Evolutionary conservation across 2,329 filamentous ascomycete genomes (phyloP).

Genomic region (Pyricularia sp.): DNA sequence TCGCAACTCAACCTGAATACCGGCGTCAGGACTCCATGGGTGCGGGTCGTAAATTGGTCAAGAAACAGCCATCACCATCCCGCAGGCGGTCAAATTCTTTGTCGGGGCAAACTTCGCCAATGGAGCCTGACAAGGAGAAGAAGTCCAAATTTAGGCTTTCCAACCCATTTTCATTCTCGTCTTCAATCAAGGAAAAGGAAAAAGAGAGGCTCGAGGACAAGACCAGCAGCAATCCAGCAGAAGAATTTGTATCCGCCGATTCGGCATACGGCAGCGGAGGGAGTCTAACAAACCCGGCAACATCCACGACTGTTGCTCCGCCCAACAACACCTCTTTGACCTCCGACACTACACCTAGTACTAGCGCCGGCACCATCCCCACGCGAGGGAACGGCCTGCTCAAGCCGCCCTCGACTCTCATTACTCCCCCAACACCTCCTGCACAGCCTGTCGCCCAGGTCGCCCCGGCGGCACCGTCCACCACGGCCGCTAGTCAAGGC

Average conservation of each 20-base stretch:
- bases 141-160: conserved; percentile 1
- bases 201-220: neutral
- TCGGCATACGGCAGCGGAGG: conserved; percentile 1
- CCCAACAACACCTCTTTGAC: neutral
- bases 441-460: neutral
- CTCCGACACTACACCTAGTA: neutral
- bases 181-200: neutral
- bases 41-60: neutral
- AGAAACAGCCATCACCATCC: neutral
- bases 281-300: neutral
- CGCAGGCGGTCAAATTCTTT: neutral
- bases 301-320: neutral
- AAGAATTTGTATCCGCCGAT: neutral
- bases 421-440: conserved; percentile 1
- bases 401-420: neutral
- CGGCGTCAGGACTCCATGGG: neutral
- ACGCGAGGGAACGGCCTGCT: neutral
- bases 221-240: neutral
- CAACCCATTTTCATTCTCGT: conserved; percentile 1
- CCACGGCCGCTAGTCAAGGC: neutral
- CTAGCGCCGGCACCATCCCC: neutral
- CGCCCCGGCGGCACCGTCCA: neutral
- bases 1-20: neutral
- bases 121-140: neutral
- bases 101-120: neutral